Percentiles rank a stretch among this genome's conserved stretches.
These are phyloP conservation scores for Steccherinum ochraceum DNA, from an alignment of 768 basidiomycete species.

Conservation along the genomic window DNA sequence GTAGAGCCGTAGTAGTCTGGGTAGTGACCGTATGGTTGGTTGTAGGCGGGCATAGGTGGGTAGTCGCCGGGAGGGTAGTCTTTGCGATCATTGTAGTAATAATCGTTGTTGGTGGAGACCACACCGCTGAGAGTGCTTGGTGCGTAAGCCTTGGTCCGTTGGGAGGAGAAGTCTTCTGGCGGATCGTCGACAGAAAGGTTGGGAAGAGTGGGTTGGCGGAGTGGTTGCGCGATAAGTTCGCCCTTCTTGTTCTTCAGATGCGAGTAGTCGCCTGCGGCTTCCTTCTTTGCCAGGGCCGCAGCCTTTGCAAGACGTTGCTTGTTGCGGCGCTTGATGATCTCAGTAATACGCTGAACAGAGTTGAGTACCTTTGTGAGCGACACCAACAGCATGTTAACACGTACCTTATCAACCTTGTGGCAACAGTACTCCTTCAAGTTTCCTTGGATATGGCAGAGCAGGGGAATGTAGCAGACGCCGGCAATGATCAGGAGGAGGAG, in stretches of 20 bases:
- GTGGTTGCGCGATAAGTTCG: slow-evolving; percentile 67
- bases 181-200: slow-evolving; percentile 85
- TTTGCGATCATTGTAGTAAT: slow-evolving; percentile 45
- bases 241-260: slow-evolving; percentile 94
- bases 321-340: slow-evolving; percentile 87
- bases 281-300: slow-evolving; percentile 78
- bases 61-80: slow-evolving; percentile 36
- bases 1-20: slow-evolving; percentile 49
- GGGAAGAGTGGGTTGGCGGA: slow-evolving; percentile 93
- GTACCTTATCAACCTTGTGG: slow-evolving; percentile 96
- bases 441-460: slow-evolving; percentile 92
- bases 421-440: slow-evolving; percentile 99
- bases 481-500: slow-evolving; percentile 77
- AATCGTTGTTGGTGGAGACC: slow-evolving; percentile 31
- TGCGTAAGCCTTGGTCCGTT: slow-evolving; percentile 48
- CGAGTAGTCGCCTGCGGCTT: slow-evolving; percentile 86
- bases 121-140: slow-evolving; percentile 41
- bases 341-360: slow-evolving; percentile 72
- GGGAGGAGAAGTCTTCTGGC: slow-evolving; percentile 47
- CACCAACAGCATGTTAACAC: slow-evolving; percentile 1
- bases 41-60: slow-evolving; percentile 75
- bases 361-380: slow-evolving; percentile 9
- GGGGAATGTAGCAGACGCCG: slow-evolving; percentile 86
- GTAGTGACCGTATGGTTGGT: slow-evolving; percentile 50
- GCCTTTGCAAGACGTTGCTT: slow-evolving; percentile 80